phyloP scores from a whole-genome alignment of 495 filamentous ascomycete species.

The Talaromyces proteolyticus region DNA sequence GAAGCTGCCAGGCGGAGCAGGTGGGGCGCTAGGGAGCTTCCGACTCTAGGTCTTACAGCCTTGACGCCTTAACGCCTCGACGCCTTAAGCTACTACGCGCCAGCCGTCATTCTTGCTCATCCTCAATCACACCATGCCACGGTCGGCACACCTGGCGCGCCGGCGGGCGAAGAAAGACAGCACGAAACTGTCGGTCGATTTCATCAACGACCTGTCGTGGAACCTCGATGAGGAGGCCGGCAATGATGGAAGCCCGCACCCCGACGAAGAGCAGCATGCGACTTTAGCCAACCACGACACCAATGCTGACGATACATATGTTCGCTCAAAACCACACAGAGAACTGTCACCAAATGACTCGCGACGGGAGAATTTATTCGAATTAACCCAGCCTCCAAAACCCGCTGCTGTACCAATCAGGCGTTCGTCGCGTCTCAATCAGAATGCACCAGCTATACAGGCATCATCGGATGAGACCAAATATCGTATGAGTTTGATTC shows the following conservation, averaged over 20 bases:
- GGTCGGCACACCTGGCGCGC: background rate
- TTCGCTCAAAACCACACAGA: no score
- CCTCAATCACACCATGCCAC: background rate
- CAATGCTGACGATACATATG: no score
- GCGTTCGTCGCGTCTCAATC: background rate
- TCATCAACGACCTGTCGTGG: background rate
- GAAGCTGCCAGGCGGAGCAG: no score
- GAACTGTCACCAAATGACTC: background rate
- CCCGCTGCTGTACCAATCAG: background rate
- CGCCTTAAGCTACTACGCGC: no score
- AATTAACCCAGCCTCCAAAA: background rate
- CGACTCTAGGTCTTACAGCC: no score
- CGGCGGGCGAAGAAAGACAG: background rate
- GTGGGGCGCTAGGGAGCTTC: no score
- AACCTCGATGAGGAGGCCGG: conserved; percentile 17
- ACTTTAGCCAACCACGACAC: background rate
- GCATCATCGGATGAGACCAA: background rate
- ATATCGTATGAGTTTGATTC: no score
- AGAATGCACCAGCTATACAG: background rate
- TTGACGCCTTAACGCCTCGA: no score
- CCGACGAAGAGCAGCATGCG: background rate
- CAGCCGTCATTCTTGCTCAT: no score
- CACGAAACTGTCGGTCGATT: background rate
- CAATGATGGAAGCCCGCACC: conserved; percentile 15
- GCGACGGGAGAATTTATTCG: background rate